Base-by-base conservation (phyloP, 2,329 filamentous ascomycete species). In the Fusarium falciforme region DNA sequence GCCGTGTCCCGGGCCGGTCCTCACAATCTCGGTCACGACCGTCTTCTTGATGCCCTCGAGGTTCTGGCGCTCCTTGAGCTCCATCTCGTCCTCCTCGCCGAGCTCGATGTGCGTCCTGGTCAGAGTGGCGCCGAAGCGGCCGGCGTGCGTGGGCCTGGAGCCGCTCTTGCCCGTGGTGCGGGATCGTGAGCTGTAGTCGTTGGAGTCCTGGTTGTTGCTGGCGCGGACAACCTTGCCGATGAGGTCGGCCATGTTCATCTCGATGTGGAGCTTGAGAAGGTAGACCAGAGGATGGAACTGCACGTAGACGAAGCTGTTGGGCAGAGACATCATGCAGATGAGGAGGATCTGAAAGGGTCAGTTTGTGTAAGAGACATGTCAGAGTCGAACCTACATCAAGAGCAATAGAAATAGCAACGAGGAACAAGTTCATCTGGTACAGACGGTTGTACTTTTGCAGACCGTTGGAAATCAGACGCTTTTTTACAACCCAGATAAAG, bases 401-500 rank as follows among this genome's bases (percentile, higher is more conserved):
- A 17, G 68, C 66, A 61, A 80, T 75, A 0, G 79, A 80, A 7
- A 80, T 66, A 2, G 22, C 64, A n/a, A 79, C 77, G 29, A 80
- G 77, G 29, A 67, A 63, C 55, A 79, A 62, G 33, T 80, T 80
- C 72, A 80, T 80, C 20, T 79, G 79, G 17, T 86, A 84, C 14
- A 88, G 79, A n/a, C 81, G 77, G 59, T 83, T 83, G 73, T 88
- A 88, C 73, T 88, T 88, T 10, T 82, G 81, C 2, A 88, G 79
- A 14, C 87, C 86, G 47, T 86, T 84, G 36, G 82, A 79, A 61
- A 88, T 83, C 0, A 88, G 80, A 8, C 84, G 83, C 17, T 78
- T 78, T 66, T 84, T 85, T 35, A 88, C 86, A 5, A 80, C 79
- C 54, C 75, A 78, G 73, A 81, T 82, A 67, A 88, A 88, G 68